phyloP scores from a whole-genome alignment of 768 basidiomycete species.

The Galerina sulciceps region DNA sequence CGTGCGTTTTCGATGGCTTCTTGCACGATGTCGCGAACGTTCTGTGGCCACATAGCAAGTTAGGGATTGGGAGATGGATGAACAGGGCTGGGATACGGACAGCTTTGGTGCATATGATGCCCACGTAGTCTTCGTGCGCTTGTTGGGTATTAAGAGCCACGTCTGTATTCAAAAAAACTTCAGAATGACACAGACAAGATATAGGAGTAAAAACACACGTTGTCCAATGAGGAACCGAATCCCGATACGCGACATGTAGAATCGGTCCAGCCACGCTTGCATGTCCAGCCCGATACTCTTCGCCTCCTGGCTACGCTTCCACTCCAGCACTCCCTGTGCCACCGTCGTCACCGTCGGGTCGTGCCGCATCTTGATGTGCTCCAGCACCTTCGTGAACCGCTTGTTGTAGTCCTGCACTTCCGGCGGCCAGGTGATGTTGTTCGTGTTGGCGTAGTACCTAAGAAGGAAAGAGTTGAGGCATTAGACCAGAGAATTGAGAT shows the following conservation, averaged over 20 bases:
- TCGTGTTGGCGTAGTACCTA: conserved; percentile 87
- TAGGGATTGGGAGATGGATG: neutral
- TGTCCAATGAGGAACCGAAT: conserved; percentile 98
- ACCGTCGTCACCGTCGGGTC: conserved; percentile 98
- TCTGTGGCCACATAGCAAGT: conserved; percentile 48
- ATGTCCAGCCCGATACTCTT: conserved; percentile 83
- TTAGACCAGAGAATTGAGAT: too few relatives aligned
- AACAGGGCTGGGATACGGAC: conserved; percentile 42
- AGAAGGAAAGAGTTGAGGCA: conserved; percentile 11
- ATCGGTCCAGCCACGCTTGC: conserved; percentile 95
- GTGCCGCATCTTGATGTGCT: conserved; percentile 91
- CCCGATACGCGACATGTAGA: conserved; percentile 94
- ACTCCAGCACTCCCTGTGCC: conserved; percentile 94
- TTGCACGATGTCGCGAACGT: conserved; percentile 96
- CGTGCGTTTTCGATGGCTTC: conserved; percentile 98
- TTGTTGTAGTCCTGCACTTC: conserved; percentile 93
- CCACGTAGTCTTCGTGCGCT: conserved; percentile 90
- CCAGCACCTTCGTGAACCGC: conserved; percentile 84
- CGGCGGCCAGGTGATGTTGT: conserved; percentile 80
- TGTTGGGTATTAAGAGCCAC: conserved; percentile 93
- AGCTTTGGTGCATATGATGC: conserved; percentile 94
- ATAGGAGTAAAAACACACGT: conserved; percentile 54
- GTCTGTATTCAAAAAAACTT: conserved; percentile 51
- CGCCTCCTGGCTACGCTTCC: conserved; percentile 80
- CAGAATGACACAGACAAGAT: conserved; percentile 1